phyloP scores from a whole-genome alignment of 116 monocot species.

The Papilionanthe hybrid region DNA sequence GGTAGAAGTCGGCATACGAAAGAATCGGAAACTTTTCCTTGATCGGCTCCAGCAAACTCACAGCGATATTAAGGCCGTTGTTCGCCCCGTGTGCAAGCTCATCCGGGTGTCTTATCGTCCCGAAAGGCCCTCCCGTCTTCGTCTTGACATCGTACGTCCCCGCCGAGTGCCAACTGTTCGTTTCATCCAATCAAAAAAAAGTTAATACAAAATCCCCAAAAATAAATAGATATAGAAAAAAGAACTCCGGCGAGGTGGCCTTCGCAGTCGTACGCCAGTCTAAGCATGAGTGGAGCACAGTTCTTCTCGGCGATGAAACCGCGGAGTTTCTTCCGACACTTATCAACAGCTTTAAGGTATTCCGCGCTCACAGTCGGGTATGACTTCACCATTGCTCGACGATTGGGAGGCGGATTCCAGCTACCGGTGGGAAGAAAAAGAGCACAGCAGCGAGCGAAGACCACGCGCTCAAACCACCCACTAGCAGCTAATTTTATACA shows the following conservation, averaged over 20 bases:
- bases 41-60: slow-evolving; percentile 60
- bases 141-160: slow-evolving; percentile 56
- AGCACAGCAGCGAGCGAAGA: neutral
- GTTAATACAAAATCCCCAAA: neutral
- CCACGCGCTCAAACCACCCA: no score
- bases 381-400: slow-evolving; percentile 47
- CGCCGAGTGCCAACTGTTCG: slow-evolving; percentile 68
- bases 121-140: slow-evolving; percentile 73
- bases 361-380: slow-evolving; percentile 85
- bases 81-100: slow-evolving; percentile 62
- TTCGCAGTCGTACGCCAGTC: slow-evolving; percentile 22
- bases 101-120: slow-evolving; percentile 43
- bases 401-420: no score
- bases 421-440: neutral
- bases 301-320: slow-evolving; percentile 88
- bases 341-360: slow-evolving; percentile 69
- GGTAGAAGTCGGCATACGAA: slow-evolving; percentile 15
- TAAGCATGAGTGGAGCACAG: slow-evolving; percentile 65
- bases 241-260: neutral
- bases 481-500: no score
- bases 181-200: neutral
- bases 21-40: slow-evolving; percentile 70
- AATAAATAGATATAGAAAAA: neutral
- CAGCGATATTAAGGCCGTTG: slow-evolving; percentile 62
- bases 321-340: slow-evolving; percentile 70